phyloP scores from a whole-genome alignment of 1,139 yeast species.

The Chernovozyma sophiae-reginae region DNA sequence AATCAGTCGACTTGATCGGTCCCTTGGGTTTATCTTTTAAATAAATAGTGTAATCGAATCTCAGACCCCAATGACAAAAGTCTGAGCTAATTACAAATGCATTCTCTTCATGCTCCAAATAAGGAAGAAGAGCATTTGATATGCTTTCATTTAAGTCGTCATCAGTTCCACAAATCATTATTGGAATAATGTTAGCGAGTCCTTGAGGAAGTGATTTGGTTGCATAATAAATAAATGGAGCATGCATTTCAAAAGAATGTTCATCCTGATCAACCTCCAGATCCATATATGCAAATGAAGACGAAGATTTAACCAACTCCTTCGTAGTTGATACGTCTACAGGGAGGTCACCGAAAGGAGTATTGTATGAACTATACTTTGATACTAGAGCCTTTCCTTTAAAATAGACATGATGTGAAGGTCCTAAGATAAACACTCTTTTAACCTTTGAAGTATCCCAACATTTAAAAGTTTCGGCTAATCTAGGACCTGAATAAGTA shows the following conservation, averaged over 20 bases:
- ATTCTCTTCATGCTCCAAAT: slow-evolving; percentile 50
- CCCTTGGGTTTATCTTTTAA: slow-evolving; percentile 23
- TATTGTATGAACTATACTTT: slow-evolving; percentile 53
- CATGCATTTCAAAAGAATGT: slow-evolving; percentile 94
- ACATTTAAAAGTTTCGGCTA: slow-evolving; percentile 73
- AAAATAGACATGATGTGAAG: slow-evolving; percentile 90
- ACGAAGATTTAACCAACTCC: slow-evolving; percentile 24
- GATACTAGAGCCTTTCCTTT: slow-evolving; percentile 55
- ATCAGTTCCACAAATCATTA: slow-evolving; percentile 68
- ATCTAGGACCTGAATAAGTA: slow-evolving; percentile 69
- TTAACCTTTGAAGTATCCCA: slow-evolving; percentile 59
- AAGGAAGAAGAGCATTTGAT: slow-evolving; percentile 50
- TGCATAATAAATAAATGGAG: slow-evolving; percentile 63
- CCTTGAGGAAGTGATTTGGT: slow-evolving; percentile 34
- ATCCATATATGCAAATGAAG: slow-evolving; percentile 51
- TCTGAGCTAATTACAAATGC: slow-evolving; percentile 84
- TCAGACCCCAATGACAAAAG: slow-evolving; percentile 93
- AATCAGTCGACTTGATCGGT: slow-evolving; percentile 11
- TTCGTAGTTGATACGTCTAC: slow-evolving; percentile 53
- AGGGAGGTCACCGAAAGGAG: slow-evolving; percentile 75
- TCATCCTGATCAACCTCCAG: slow-evolving; percentile 70
- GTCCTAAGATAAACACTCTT: slow-evolving; percentile 80
- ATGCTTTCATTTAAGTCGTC: slow-evolving; percentile 39
- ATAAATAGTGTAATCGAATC: slow-evolving; percentile 71
- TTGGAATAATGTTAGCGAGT: slow-evolving; percentile 64